Conservation (phyloP, 345 rosid species). For the Lenwebbia sp. region DNA sequence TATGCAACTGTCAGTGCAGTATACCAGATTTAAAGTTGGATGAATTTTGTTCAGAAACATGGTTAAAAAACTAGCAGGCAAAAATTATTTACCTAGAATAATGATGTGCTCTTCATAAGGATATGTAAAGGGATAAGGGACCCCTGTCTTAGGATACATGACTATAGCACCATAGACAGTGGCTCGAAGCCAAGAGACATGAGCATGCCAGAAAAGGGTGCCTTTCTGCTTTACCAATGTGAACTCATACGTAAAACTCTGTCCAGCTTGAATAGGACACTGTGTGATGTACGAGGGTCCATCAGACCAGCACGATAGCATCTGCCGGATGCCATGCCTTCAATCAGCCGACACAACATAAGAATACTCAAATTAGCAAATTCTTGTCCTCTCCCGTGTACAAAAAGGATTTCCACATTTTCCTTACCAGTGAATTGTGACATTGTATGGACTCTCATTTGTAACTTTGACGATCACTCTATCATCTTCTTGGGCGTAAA, state of each 20-base stretch:
- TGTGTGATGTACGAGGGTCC: slow-evolving; percentile 90
- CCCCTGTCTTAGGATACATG: slow-evolving; percentile 54
- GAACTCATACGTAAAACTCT: slow-evolving; percentile 64
- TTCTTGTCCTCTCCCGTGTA: neutral
- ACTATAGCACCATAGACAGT: slow-evolving; percentile 68
- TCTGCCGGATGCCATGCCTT: slow-evolving; percentile 91
- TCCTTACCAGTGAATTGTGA: slow-evolving; percentile 74
- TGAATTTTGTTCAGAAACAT: neutral
- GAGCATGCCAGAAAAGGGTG: slow-evolving; percentile 83
- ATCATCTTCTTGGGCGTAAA: slow-evolving; percentile 73
- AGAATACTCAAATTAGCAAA: neutral
- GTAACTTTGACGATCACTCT: slow-evolving; percentile 52
- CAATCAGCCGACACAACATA: neutral
- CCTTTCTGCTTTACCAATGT: slow-evolving; percentile 63
- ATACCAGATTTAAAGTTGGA: neutral
- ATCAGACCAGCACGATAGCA: slow-evolving; percentile 76
- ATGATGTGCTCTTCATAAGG: slow-evolving; percentile 59
- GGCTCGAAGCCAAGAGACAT: slow-evolving; percentile 79
- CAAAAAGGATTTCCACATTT: neutral
- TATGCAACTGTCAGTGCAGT: neutral
- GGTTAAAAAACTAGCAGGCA: neutral
- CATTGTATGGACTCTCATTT: slow-evolving; percentile 61
- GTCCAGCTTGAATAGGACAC: slow-evolving; percentile 73
- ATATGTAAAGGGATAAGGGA: slow-evolving; percentile 59
- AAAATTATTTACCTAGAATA: slow-evolving; percentile 36